A percentile compares a stretch with the other conserved stretches of the same genome.
Conservation (phyloP, 2,329 filamentous ascomycete species). For the Nemania abortiva region DNA sequence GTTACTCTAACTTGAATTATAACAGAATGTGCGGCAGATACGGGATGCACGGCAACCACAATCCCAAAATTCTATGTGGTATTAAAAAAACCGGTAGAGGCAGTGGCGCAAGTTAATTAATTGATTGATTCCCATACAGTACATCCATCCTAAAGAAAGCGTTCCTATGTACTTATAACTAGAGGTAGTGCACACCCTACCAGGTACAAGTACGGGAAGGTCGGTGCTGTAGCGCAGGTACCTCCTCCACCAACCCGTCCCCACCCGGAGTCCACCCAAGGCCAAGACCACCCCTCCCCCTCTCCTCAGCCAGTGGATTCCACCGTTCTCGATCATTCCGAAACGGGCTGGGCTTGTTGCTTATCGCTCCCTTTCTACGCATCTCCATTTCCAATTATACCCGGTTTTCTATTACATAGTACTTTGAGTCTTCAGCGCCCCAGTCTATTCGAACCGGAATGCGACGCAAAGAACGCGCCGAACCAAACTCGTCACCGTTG, state of each 20-base stretch:
- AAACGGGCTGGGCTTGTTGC: slow-evolving; percentile 31
- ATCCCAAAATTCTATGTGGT: neutral
- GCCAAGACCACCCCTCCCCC: neutral
- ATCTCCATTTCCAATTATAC: slow-evolving; percentile 29
- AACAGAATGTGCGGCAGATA: neutral
- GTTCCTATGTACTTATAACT: too few species aligned
- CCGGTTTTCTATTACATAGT: slow-evolving; percentile 21
- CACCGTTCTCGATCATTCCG: slow-evolving; percentile 23
- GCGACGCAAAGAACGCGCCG: slow-evolving; percentile 27
- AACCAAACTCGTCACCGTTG: slow-evolving; percentile 14
- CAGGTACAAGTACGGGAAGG: too few species aligned
- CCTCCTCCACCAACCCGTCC: slow-evolving; percentile 7
- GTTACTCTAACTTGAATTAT: too few species aligned
- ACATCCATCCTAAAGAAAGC: neutral
- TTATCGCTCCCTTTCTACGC: slow-evolving; percentile 20
- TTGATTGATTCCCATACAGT: too few species aligned
- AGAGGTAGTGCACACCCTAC: too few species aligned
- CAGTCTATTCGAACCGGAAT: slow-evolving; percentile 31
- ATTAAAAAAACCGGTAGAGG: neutral
- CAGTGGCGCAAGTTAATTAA: neutral
- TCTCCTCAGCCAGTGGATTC: slow-evolving; percentile 15
- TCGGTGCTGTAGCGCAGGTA: neutral
- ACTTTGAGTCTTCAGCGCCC: slow-evolving; percentile 14
- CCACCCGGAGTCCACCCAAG: neutral
- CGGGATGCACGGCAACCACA: neutral